Conservation (phyloP, 768 basidiomycete genomes). For the Russula virescens region DNA sequence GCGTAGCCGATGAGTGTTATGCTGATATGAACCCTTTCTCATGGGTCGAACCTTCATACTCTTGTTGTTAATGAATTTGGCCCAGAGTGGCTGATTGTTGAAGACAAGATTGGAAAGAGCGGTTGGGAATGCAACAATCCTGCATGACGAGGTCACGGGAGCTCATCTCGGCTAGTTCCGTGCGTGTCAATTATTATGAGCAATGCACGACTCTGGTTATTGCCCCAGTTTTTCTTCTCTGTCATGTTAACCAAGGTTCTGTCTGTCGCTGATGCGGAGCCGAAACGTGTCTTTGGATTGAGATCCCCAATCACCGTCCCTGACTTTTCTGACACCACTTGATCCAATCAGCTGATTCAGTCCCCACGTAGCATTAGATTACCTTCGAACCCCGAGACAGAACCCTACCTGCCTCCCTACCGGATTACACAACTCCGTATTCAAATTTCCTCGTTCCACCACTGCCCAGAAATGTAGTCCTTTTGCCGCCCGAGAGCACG, state of each 20-base stretch:
- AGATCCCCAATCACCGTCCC: not conserved
- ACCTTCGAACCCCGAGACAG: not conserved
- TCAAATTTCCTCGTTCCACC: not conserved
- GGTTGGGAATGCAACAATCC: too few relatives aligned
- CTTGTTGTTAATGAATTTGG: too few relatives aligned
- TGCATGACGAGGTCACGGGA: too few relatives aligned
- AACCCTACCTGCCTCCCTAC: not conserved
- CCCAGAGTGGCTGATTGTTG: not conserved
- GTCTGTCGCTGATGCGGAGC: slow-evolving; percentile 6
- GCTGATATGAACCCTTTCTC: not conserved
- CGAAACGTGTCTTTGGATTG: not conserved
- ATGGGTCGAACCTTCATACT: slow-evolving; percentile 10
- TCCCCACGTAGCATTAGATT: not conserved
- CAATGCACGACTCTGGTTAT: too few relatives aligned
- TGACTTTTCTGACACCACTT: not conserved
- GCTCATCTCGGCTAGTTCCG: not conserved
- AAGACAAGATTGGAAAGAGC: not conserved
- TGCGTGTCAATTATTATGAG: not conserved
- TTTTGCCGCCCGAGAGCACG: slow-evolving; percentile 4
- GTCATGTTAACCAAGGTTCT: not conserved
- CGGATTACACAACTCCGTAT: not conserved
- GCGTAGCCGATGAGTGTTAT: not conserved
- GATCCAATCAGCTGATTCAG: slow-evolving; percentile 17
- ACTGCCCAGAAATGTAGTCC: not conserved
- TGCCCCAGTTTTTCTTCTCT: not conserved